Conservation (phyloP, 164 flowering plant species). For the Tetrastigma voinierianum region DNA sequence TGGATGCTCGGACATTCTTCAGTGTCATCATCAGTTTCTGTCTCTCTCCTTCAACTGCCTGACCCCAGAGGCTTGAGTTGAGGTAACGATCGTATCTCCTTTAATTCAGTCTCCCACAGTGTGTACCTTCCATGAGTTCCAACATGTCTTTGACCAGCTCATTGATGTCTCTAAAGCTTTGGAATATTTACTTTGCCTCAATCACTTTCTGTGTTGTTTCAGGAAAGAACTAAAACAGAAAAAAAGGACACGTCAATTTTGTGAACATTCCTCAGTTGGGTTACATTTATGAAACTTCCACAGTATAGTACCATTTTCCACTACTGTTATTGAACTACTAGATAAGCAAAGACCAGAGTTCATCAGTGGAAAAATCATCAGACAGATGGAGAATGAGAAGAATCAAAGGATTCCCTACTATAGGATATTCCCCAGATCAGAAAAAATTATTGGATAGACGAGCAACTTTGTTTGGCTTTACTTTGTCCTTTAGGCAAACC, state of each 20-base stretch:
- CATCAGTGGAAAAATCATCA: too few species aligned
- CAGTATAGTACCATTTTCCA: too few species aligned
- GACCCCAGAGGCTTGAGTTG: slow-evolving; percentile 89
- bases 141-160: slow-evolving; percentile 86
- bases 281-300: background rate
- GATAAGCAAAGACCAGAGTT: too few species aligned
- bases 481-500: too few species aligned
- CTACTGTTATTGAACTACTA: too few species aligned
- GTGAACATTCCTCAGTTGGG: background rate
- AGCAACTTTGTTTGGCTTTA: too few species aligned
- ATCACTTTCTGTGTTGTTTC: slow-evolving; percentile 83
- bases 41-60: slow-evolving; percentile 99
- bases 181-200: slow-evolving; percentile 78
- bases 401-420: too few species aligned
- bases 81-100: slow-evolving; percentile 94
- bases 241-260: slow-evolving; percentile 2
- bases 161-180: slow-evolving; percentile 91
- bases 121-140: slow-evolving; percentile 62
- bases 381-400: too few species aligned
- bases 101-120: slow-evolving; percentile 72
- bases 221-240: slow-evolving; percentile 74
- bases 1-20: slow-evolving; percentile 61
- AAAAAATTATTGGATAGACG: too few species aligned
- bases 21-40: slow-evolving; percentile 90
- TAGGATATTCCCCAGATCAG: too few species aligned